Evolutionary conservation across 208 protist genomes (phyloP), one percentile per base, ranked within the genome.

Genomic region (Leishmania turanica): DNA sequence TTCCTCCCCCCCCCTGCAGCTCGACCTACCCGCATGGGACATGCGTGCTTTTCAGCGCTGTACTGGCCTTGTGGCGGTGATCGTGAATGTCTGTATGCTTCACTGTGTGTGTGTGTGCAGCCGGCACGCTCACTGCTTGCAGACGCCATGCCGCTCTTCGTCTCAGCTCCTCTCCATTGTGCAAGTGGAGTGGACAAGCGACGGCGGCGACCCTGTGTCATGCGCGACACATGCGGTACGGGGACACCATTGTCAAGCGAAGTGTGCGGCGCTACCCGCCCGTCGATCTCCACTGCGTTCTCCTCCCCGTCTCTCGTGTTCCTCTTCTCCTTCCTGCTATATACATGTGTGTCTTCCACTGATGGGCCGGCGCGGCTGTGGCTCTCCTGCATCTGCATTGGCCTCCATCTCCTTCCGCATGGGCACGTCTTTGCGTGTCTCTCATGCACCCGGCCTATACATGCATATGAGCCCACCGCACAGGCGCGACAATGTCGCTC

Each of bases 401-500:
- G 8, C 45, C 7, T 31, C 24, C 6, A 27, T 24, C 40, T 72
- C 37, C 31, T 37, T 75, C 5, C 49, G 37, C 34, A 31, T 53
- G 42, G 31, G 31, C 31, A 19, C 45, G 15, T 58, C 58, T 37
- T 37, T 21, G 15, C 72, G 45, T 7, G 31, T 71, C 11, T 24
- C n/a, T 51, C n/a, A 31, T 78, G 6, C 19, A 45, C 37, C 27
- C 60, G 47, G 21, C 17, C 54, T 68, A 8, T 13, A 24, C 34
- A 3, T 65, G 7, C 51, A 75, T 78, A 21, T 0, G 31, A 19
- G 31, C 27, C 19, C 34, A 17, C 24, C 40, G 37, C n/a, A 49
- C 53, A 9, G 37, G 15, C 34, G 60, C 53, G 65, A 17, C 45
- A 27, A 93, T 94, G 88, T 89, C 89, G 15, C 64, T 97, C 45